Base-by-base conservation (phyloP, 148 eudicot genomes). In the Salicornia ramosissima region DNA sequence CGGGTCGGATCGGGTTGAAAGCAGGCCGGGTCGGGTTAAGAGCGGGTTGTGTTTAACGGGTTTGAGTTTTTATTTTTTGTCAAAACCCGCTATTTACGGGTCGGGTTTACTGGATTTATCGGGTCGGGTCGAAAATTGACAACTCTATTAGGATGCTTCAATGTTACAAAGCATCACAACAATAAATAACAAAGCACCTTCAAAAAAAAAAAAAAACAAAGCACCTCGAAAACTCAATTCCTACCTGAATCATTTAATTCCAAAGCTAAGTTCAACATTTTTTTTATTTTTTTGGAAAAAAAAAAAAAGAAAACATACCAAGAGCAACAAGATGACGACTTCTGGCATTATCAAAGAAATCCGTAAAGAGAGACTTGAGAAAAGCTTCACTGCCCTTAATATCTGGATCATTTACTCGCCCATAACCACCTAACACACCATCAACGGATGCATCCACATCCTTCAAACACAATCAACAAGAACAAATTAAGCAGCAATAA, bases 371-470 rank as follows among this genome's bases (percentile, higher is more conserved):
- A 34, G 82, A 56, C 3, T 80, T 77, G 30, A 94, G 83, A 77
- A 90, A 94, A 39, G 77, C 92, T 59, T 90, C 96, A 71, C 98
- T 94, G 42, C 64, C 65, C 65, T 83, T 84, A n/a, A 94, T 81
- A 81, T 94, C 97, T 34, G 87, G 80, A 53, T 84, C 88, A 78
- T 77, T 87, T 28, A 86, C 85, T 72, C 80, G 81, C 28, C 88
- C 98, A 71, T 81, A 94, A 45, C 98, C 98, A 74, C 98, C 98
- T 71, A 94, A 55, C 6, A 94, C 97, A 29, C 98, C 98, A 77
- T 94, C 90, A 26, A 90, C 86, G 1, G 97, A 85, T 12, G 98
- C 97, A 76, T 90, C 97, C 69, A 94, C 97, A 58, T 86, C 89
- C 96, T 91, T 78, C 67, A 52, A 47, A 47, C 40, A 47, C 63